A percentile compares a stretch with the other conserved stretches of the same genome.
phyloP scores from a whole-genome alignment of 2,329 filamentous ascomycete genomes.

The Xylariales sp. region DNA sequence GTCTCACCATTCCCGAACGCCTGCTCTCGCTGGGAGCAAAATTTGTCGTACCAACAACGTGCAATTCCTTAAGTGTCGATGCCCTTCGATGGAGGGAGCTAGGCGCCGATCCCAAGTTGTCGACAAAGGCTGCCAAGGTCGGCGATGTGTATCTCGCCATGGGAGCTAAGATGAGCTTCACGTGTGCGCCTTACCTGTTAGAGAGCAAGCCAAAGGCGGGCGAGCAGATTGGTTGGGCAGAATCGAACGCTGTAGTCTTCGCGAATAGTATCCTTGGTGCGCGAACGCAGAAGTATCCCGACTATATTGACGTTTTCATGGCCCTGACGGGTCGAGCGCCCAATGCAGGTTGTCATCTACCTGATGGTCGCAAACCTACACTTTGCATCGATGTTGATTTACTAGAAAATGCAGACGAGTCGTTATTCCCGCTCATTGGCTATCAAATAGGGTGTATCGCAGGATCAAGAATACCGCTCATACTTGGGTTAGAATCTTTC shows the following conservation, averaged over 20 bases:
- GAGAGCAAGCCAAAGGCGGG: background rate
- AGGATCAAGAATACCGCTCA: background rate
- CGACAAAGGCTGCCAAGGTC: background rate
- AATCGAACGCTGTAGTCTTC: background rate
- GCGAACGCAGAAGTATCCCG: background rate
- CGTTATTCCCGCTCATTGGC: background rate
- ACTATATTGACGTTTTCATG: background rate
- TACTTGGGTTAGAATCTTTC: background rate
- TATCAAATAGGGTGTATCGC: background rate
- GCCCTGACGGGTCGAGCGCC: background rate
- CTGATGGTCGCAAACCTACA: background rate
- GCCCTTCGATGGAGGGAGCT: background rate
- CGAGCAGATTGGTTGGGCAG: background rate
- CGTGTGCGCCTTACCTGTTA: background rate
- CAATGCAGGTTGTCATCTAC: background rate
- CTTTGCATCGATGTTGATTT: background rate
- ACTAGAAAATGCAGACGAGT: background rate
- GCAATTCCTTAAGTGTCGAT: background rate
- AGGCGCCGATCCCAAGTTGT: background rate
- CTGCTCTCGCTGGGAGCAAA: background rate
- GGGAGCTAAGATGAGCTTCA: conserved; percentile 1
- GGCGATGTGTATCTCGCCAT: background rate
- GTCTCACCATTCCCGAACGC: background rate
- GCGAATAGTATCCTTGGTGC: background rate
- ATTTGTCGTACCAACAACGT: background rate